These are phyloP conservation scores for Neofusicoccum parvum DNA, from an alignment of 2,329 filamentous ascomycete genomes.

Conservation along the genomic window DNA sequence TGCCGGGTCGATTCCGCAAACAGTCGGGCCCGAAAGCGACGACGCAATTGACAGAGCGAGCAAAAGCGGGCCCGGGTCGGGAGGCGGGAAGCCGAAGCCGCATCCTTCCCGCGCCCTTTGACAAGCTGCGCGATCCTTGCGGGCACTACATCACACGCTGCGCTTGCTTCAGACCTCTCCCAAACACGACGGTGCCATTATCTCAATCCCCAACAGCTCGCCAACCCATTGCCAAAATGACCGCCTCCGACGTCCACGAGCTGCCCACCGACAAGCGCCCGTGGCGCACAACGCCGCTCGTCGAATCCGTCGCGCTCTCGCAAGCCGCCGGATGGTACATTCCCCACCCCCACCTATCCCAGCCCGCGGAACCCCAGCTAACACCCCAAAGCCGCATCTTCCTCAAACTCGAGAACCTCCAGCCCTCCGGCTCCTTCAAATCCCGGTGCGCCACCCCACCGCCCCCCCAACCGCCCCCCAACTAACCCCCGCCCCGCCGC, in stretches of 20 bases:
- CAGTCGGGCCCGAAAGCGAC: too few species aligned
- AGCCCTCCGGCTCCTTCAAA: constrained; percentile 86
- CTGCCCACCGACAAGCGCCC: constrained; percentile 41
- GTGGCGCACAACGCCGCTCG: constrained; percentile 72
- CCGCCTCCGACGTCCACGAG: not conserved
- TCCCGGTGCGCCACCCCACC: constrained; percentile 45
- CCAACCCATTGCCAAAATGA: not conserved
- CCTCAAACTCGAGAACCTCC: constrained; percentile 82
- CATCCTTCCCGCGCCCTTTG: too few species aligned
- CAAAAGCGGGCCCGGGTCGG: too few species aligned
- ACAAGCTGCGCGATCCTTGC: too few species aligned
- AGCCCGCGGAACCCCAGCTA: not conserved
- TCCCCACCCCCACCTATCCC: too few species aligned
- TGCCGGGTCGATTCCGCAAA: too few species aligned
- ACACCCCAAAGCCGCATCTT: constrained; percentile 64
- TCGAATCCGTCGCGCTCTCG: constrained; percentile 68
- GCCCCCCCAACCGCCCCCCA: not conserved
- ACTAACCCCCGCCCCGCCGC: not conserved
- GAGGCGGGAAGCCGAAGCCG: too few species aligned
- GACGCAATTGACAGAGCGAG: too few species aligned
- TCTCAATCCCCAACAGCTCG: too few species aligned
- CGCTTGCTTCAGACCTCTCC: too few species aligned
- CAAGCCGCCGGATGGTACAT: constrained; percentile 71
- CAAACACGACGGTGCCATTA: too few species aligned
- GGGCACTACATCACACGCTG: too few species aligned